Evolutionary conservation across 1,284 basidiomycete species (phyloP).

Genomic region (Filobasidium uniguttulatum): DNA sequence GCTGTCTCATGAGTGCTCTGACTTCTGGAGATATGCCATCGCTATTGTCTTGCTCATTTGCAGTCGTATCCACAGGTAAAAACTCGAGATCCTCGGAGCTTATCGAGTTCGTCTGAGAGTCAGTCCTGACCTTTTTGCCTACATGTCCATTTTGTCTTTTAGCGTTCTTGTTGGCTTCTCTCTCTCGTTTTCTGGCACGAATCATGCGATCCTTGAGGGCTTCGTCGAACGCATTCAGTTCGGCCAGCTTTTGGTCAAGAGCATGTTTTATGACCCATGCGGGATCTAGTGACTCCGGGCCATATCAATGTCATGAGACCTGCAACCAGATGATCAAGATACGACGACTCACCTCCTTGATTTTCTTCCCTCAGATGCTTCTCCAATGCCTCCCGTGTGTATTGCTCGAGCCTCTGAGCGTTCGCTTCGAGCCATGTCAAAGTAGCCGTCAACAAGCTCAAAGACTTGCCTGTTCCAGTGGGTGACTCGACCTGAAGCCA

Average conservation of each 20-base stretch:
- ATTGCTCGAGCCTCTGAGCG: constrained; percentile 20
- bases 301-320: constrained; percentile 19
- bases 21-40: constrained; percentile 52
- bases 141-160: neutral
- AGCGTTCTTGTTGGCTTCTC: constrained; percentile 32
- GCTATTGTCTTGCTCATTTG: constrained; percentile 22
- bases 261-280: constrained; percentile 74
- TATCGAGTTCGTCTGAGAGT: too few species aligned
- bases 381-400: constrained; percentile 20
- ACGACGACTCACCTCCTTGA: constrained; percentile 22
- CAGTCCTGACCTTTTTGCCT: constrained; percentile 7
- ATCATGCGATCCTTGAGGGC: constrained; percentile 50
- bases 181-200: constrained; percentile 51
- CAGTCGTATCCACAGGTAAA: constrained; percentile 45
- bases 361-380: constrained; percentile 25
- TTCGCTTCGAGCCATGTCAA: constrained; percentile 58
- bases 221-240: constrained; percentile 52
- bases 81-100: constrained; percentile 45
- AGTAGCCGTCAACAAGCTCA: constrained; percentile 66
- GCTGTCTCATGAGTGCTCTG: constrained; percentile 67
- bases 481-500: constrained; percentile 52
- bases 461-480: constrained; percentile 78
- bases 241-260: constrained; percentile 47
- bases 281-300: constrained; percentile 41
- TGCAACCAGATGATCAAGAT: too few species aligned